These are phyloP conservation scores for Westerdykella sp. DNA, from an alignment of 2,329 filamentous ascomycete species.

Conservation along the genomic window DNA sequence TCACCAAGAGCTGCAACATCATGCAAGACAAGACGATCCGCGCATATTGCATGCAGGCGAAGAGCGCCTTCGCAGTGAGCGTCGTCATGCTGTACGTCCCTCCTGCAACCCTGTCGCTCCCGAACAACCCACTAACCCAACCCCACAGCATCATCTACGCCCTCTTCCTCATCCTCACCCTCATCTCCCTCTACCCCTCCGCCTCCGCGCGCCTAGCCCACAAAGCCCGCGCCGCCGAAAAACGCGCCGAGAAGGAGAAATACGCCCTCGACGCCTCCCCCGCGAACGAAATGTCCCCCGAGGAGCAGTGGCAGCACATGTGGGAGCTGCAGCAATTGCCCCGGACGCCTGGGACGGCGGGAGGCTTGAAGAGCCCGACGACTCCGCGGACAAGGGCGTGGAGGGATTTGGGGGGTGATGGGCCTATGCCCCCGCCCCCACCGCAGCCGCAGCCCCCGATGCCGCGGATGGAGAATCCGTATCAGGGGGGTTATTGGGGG, in stretches of 20 bases:
- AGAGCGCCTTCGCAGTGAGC: constrained; percentile 59
- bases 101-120: not conserved
- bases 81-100: constrained; percentile 61
- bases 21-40: constrained; percentile 51
- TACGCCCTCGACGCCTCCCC: constrained; percentile 16
- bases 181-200: constrained; percentile 51
- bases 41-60: constrained; percentile 60
- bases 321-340: constrained; percentile 38
- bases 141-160: constrained; percentile 53
- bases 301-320: constrained; percentile 39
- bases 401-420: constrained; percentile 2
- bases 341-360: constrained; percentile 27
- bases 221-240: constrained; percentile 22
- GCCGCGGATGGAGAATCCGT: not conserved
- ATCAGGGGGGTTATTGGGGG: constrained; percentile 3
- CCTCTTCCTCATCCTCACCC: constrained; percentile 52
- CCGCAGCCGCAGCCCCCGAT: not conserved
- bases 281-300: constrained; percentile 30
- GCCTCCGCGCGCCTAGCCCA: constrained; percentile 18
- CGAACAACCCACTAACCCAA: constrained; percentile 2
- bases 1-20: constrained; percentile 61
- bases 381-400: constrained; percentile 34
- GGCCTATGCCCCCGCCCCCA: not conserved
- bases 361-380: constrained; percentile 25
- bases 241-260: constrained; percentile 34